Evolutionary conservation across 371 early-diverging fungal species (phyloP).

Genomic region (Haplosporangium sp.): DNA sequence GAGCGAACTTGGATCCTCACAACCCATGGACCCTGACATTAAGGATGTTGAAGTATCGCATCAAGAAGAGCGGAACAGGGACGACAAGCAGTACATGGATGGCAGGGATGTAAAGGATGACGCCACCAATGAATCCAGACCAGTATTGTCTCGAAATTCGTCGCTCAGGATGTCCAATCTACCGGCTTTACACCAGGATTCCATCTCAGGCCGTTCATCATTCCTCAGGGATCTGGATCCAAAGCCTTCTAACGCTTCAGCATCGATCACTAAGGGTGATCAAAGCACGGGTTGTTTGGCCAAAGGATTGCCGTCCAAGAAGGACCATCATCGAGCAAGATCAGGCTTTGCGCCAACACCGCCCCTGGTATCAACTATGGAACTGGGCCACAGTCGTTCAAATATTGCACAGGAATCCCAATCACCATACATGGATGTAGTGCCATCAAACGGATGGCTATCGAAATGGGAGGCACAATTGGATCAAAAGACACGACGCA

Average conservation of each 20-base stretch:
- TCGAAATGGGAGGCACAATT: constrained; percentile 17
- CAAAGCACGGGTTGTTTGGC: background rate
- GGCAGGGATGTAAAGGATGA: no score
- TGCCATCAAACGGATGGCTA: constrained; percentile 9
- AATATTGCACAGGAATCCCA: background rate
- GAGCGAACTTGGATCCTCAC: background rate
- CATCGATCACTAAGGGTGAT: background rate
- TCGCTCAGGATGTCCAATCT: background rate
- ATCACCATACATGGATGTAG: no score
- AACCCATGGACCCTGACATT: background rate
- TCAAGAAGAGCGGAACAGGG: no score
- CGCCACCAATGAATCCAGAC: no score
- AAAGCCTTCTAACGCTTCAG: background rate
- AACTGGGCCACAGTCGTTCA: constrained; percentile 8
- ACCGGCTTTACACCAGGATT: no score
- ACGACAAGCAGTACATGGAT: no score
- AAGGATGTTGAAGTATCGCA: background rate
- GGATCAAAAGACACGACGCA: constrained; percentile 20
- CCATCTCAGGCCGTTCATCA: background rate
- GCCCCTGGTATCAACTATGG: constrained; percentile 26
- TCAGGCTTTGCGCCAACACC: constrained; percentile 39
- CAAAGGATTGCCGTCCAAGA: constrained; percentile 7
- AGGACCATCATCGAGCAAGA: constrained; percentile 10
- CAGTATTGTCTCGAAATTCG: background rate
- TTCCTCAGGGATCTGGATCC: background rate